Evolutionary conservation across 163 green algal genomes (phyloP).

Genomic region (Trebouxiophyceae sp.): DNA sequence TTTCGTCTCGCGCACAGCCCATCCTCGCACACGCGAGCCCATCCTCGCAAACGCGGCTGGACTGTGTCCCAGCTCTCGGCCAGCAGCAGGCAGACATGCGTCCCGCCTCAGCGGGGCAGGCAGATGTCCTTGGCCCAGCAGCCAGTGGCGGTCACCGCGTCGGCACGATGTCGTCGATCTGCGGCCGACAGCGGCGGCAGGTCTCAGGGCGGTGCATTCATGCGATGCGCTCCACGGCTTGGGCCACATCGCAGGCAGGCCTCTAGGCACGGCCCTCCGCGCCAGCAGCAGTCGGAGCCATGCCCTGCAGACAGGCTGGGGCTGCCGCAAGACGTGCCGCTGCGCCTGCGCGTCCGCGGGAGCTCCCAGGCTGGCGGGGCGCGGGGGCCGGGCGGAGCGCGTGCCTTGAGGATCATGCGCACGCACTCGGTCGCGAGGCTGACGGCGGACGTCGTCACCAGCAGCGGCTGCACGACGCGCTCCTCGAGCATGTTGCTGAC

Average conservation of each 20-base stretch:
- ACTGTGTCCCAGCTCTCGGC: too few species aligned
- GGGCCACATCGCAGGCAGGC: background rate
- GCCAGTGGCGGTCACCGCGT: background rate
- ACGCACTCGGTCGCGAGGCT: slow-evolving; percentile 92
- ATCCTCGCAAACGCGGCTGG: too few species aligned
- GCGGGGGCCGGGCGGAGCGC: background rate
- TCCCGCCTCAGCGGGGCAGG: too few species aligned
- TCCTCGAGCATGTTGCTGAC: slow-evolving; percentile 95
- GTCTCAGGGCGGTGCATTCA: background rate
- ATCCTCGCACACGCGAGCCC: too few species aligned
- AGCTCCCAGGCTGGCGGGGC: background rate
- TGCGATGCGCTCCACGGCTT: background rate
- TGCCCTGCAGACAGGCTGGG: background rate
- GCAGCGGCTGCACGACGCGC: slow-evolving; percentile 89
- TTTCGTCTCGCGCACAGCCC: too few species aligned
- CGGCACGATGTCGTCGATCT: background rate
- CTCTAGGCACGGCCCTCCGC: background rate
- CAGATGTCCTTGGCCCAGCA: background rate
- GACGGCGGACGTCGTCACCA: slow-evolving; percentile 86
- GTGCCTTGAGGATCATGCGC: slow-evolving; percentile 94
- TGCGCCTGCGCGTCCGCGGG: too few species aligned
- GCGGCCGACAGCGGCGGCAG: background rate
- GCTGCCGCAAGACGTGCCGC: background rate
- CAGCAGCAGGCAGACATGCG: too few species aligned
- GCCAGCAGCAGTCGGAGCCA: background rate